phyloP scores from a whole-genome alignment of 768 basidiomycete genomes.

The Lanmaoa rubissima region DNA sequence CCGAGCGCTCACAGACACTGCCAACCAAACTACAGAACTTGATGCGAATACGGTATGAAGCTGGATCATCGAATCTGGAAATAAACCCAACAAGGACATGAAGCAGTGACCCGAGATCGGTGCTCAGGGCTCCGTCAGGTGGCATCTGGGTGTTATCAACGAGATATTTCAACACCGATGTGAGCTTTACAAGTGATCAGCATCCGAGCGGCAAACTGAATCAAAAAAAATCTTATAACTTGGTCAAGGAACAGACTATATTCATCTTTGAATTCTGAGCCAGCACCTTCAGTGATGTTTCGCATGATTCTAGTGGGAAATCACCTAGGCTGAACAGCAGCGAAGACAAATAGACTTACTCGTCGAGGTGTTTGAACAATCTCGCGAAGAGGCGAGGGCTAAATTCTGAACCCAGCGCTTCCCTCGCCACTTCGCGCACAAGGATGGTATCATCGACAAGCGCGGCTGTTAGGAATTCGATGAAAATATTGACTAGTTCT shows the following conservation, averaged over 20 bases:
- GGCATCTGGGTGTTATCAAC: constrained; percentile 66
- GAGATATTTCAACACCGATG: constrained; percentile 71
- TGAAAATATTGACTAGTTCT: constrained; percentile 61
- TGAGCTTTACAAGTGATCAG: constrained; percentile 48
- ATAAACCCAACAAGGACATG: constrained; percentile 63
- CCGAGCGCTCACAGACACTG: no score
- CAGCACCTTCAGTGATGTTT: constrained; percentile 47
- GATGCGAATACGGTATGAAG: no score
- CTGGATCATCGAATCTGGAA: no score
- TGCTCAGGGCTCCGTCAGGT: constrained; percentile 57
- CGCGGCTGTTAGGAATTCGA: constrained; percentile 65
- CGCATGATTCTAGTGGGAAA: constrained; percentile 44
- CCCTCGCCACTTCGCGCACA: constrained; percentile 75
- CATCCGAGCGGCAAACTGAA: neutral
- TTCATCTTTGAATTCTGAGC: constrained; percentile 39
- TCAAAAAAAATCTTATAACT: constrained; percentile 3
- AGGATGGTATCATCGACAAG: constrained; percentile 61
- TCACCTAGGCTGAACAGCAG: neutral
- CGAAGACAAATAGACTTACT: constrained; percentile 45
- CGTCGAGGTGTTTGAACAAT: constrained; percentile 69
- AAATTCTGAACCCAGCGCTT: constrained; percentile 78
- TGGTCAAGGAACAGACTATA: constrained; percentile 67
- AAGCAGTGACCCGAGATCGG: constrained; percentile 63
- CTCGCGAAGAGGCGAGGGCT: constrained; percentile 65
- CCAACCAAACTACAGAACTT: no score